Percentiles rank a stretch among this genome's conserved stretches.
Conservation (phyloP, 2,329 filamentous ascomycete species). For the Aspergillus fructus region DNA sequence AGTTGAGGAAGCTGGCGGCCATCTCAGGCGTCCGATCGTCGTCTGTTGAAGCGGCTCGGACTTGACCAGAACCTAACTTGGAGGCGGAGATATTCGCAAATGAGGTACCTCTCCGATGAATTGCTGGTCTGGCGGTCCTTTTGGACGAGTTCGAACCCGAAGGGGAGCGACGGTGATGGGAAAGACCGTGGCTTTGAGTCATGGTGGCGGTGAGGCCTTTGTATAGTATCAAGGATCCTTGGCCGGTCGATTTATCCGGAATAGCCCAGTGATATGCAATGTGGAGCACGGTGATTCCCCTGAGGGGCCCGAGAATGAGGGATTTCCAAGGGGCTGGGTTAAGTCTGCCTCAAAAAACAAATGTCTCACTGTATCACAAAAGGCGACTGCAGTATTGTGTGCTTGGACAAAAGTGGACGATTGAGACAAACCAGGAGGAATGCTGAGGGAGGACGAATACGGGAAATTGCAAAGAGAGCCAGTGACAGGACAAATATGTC, state of each 20-base stretch:
- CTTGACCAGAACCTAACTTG: conserved; percentile 33
- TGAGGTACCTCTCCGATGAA: conserved; percentile 36
- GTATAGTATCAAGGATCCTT: conserved; percentile 16
- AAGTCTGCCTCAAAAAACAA: conserved; percentile 6
- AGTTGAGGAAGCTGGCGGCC: conserved; percentile 47
- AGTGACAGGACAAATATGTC: conserved; percentile 20
- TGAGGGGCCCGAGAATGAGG: conserved; percentile 27
- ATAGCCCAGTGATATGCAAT: conserved; percentile 17
- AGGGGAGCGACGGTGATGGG: conserved; percentile 33
- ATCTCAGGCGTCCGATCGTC: conserved; percentile 37
- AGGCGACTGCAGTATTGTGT: conserved; percentile 6
- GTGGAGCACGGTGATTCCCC: conserved; percentile 29
- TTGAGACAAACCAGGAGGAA: conserved; percentile 10
- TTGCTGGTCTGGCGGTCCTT: conserved; percentile 30
- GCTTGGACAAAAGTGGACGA: neutral
- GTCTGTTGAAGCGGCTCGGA: conserved; percentile 20
- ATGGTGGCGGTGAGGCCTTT: conserved; percentile 40
- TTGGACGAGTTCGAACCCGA: conserved; percentile 34
- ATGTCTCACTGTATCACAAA: conserved; percentile 19
- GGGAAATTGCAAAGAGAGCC: conserved; percentile 13
- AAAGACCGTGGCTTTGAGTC: conserved; percentile 30
- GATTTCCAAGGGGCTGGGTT: conserved; percentile 25
- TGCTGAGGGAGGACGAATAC: conserved; percentile 16
- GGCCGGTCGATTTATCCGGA: conserved; percentile 14
- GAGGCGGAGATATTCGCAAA: conserved; percentile 30